These are phyloP conservation scores for Eucalyptus erythrocorys DNA, from an alignment of 345 rosid genomes.

Conservation along the genomic window DNA sequence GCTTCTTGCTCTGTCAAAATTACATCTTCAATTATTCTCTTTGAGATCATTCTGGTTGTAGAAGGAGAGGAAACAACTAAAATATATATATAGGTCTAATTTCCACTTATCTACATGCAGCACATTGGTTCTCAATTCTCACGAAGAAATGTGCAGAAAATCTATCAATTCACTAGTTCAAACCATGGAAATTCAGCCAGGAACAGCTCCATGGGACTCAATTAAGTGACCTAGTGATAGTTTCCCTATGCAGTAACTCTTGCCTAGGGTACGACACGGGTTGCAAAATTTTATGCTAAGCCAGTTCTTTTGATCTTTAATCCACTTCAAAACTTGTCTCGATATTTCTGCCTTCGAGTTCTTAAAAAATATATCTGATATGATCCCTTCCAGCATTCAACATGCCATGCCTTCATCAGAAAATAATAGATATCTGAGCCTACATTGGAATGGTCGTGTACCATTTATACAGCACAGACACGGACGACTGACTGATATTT, in stretches of 20 bases:
- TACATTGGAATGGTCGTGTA: not conserved
- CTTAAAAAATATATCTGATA: not conserved
- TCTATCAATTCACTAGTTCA: not conserved
- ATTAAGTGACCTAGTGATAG: not conserved
- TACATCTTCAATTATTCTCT: not conserved
- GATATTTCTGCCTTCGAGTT: not conserved
- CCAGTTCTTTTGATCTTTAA: not conserved
- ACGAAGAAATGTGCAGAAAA: not conserved
- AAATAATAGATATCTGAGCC: not conserved
- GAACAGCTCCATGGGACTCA: not conserved
- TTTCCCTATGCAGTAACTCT: not conserved
- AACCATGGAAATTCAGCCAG: not conserved
- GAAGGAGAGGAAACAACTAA: not conserved
- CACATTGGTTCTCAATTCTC: not conserved
- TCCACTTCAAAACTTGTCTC: not conserved
- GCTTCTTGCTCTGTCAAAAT: constrained; percentile 48
- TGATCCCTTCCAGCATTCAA: not conserved
- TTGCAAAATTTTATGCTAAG: not conserved
- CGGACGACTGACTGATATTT: not conserved
- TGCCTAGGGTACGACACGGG: not conserved
- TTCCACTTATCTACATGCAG: not conserved
- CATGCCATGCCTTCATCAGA: not conserved
- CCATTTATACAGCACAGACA: not conserved
- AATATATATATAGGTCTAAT: not conserved
- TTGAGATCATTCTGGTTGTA: not conserved